Percentiles rank a stretch among this genome's conserved stretches.
phyloP scores from a whole-genome alignment of 1,284 basidiomycete species.

The Ceratorhiza oryzae-sativae region DNA sequence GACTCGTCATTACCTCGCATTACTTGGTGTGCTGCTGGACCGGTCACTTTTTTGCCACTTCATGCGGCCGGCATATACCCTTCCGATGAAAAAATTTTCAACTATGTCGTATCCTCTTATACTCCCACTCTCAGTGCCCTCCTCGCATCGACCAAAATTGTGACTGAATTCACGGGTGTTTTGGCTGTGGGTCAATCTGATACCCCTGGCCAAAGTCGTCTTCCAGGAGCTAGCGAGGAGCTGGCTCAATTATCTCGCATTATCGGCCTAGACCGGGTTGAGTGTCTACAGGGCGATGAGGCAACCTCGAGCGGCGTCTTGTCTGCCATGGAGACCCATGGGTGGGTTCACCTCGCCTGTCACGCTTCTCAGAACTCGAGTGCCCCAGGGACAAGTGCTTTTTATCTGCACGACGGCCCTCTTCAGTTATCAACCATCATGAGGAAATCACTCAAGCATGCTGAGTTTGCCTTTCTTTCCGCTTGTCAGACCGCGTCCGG shows the following conservation, averaged over 20 bases:
- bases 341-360: conserved; percentile 36
- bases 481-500: conserved; percentile 36
- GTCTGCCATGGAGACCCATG: background rate
- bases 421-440: conserved; percentile 17
- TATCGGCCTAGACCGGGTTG: too few relatives aligned
- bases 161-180: background rate
- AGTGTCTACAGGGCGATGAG: background rate
- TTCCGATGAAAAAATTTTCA: background rate
- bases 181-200: conserved; percentile 17
- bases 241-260: background rate
- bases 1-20: conserved; percentile 7
- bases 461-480: conserved; percentile 31
- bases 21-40: conserved; percentile 24
- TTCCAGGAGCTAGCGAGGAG: conserved; percentile 15
- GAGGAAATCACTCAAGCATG: background rate
- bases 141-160: background rate
- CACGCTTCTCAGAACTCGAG: conserved; percentile 18
- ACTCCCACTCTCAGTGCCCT: conserved; percentile 10
- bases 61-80: conserved; percentile 23
- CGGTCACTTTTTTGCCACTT: conserved; percentile 22
- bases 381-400: background rate
- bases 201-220: background rate
- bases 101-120: conserved; percentile 24
- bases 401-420: conserved; percentile 25
- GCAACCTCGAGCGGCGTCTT: conserved; percentile 8